Evolutionary conservation across 495 filamentous ascomycete species (phyloP).

Genomic region (Friedmanniomyces endolithicus): DNA sequence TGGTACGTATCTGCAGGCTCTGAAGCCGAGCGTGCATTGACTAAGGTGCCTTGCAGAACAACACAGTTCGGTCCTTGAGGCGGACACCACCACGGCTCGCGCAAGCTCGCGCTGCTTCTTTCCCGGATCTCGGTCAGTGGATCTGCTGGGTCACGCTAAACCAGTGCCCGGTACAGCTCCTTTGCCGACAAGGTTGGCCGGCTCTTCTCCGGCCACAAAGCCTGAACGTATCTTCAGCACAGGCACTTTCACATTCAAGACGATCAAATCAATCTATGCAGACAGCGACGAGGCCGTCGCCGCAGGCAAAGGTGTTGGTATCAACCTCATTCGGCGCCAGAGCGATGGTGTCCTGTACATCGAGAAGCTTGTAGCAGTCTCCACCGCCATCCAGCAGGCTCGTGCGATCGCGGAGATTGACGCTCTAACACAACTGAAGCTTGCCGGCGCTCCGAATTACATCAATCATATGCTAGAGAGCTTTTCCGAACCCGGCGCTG

Average conservation of each 20-base stretch:
- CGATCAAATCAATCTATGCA: background rate
- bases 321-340: background rate
- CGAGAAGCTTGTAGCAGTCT: slow-evolving; percentile 1
- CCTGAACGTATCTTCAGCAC: background rate
- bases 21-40: no score
- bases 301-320: background rate
- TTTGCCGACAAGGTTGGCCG: background rate
- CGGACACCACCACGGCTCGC: no score
- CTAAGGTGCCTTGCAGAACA: no score
- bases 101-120: no score
- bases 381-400: background rate
- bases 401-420: slow-evolving; percentile 10
- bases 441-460: background rate
- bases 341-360: background rate
- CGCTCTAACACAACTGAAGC: slow-evolving; percentile 4
- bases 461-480: slow-evolving; percentile 11
- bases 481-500: slow-evolving; percentile 2
- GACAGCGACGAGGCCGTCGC: background rate
- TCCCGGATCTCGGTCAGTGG: no score
- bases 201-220: background rate
- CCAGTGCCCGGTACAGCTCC: background rate
- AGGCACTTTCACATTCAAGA: background rate
- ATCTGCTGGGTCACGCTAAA: background rate
- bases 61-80: no score
- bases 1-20: no score